Conservation (phyloP, 1,284 basidiomycete species). For the Termitomyces sp. region DNA sequence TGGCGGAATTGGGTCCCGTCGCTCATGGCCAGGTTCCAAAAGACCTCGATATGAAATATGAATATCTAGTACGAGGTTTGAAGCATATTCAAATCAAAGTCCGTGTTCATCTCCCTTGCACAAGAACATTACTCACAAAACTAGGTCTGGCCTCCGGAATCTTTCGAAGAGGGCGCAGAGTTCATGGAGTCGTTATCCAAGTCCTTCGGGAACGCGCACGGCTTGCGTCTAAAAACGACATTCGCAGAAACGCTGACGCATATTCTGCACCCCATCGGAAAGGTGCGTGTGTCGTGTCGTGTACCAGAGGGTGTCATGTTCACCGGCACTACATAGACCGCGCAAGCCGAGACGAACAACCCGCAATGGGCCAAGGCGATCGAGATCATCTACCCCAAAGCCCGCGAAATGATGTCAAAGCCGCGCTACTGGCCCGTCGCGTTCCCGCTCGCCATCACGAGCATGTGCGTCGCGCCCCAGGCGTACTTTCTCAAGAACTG, state of each 20-base stretch:
- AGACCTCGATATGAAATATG: slow-evolving; percentile 75
- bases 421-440: slow-evolving; percentile 89
- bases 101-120: not conserved
- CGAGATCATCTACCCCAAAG: slow-evolving; percentile 79
- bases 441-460: slow-evolving; percentile 81
- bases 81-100: slow-evolving; percentile 80
- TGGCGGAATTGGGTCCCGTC: slow-evolving; percentile 74
- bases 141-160: slow-evolving; percentile 89
- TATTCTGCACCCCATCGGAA: slow-evolving; percentile 85
- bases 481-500: slow-evolving; percentile 84
- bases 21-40: slow-evolving; percentile 69
- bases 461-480: slow-evolving; percentile 84
- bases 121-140: not conserved
- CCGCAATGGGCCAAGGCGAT: slow-evolving; percentile 93
- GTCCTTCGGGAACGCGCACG: slow-evolving; percentile 83
- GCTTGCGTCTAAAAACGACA: slow-evolving; percentile 76
- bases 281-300: slow-evolving; percentile 61
- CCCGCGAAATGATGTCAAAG: slow-evolving; percentile 83
- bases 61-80: slow-evolving; percentile 77
- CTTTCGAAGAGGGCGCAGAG: slow-evolving; percentile 91
- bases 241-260: slow-evolving; percentile 83
- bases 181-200: slow-evolving; percentile 82
- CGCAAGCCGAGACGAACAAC: slow-evolving; percentile 94
- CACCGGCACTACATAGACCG: slow-evolving; percentile 51
- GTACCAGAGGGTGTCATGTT: too few species aligned